phyloP scores from a whole-genome alignment of 2,329 filamentous ascomycete species.

The Pezicula carpinea region DNA sequence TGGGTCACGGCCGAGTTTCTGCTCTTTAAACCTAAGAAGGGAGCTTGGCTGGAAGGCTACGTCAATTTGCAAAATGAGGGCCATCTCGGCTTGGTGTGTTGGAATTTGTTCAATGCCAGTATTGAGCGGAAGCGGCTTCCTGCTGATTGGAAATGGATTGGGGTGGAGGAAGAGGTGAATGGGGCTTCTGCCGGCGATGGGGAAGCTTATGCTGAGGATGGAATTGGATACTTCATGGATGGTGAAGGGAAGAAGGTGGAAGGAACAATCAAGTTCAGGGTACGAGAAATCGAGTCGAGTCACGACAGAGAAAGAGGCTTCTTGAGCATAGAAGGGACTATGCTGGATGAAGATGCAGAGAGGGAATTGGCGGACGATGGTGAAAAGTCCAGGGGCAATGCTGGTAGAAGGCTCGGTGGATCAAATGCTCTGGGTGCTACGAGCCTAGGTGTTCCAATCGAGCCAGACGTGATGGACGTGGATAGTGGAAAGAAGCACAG shows the following conservation, averaged over 20 bases:
- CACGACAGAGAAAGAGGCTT: conserved; percentile 73
- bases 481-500: conserved; percentile 13
- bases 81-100: conserved; percentile 83
- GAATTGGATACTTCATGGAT: conserved; percentile 72
- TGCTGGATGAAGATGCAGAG: conserved; percentile 68
- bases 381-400: conserved; percentile 33
- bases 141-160: conserved; percentile 72
- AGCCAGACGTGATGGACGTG: conserved; percentile 15
- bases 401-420: conserved; percentile 33
- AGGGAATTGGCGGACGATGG: conserved; percentile 45
- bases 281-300: conserved; percentile 80
- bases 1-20: conserved; percentile 88
- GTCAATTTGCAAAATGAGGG: conserved; percentile 85
- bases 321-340: conserved; percentile 82
- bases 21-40: conserved; percentile 71
- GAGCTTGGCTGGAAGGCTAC: conserved; percentile 71
- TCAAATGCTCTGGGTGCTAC: conserved; percentile 26
- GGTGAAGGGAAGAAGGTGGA: conserved; percentile 63
- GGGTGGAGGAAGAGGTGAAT: conserved; percentile 36
- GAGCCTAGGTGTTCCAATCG: conserved; percentile 22
- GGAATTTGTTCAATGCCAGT: conserved; percentile 87
- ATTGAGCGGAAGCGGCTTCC: conserved; percentile 77
- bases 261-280: conserved; percentile 69
- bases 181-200: conserved; percentile 29
- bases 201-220: conserved; percentile 45